Percentiles rank a stretch among this genome's conserved stretches.
phyloP scores from a whole-genome alignment of 768 basidiomycete genomes.

The Boletus sensibilis region DNA sequence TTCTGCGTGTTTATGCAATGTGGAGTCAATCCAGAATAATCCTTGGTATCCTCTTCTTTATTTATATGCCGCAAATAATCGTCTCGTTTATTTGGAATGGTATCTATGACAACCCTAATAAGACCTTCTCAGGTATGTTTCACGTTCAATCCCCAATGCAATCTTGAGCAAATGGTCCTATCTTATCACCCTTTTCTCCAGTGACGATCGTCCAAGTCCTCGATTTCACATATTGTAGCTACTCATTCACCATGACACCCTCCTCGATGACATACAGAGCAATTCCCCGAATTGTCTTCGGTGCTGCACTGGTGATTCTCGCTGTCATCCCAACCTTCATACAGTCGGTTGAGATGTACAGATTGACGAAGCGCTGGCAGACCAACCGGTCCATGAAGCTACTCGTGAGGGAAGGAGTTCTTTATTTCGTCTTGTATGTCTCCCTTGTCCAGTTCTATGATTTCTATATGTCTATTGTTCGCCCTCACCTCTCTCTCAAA shows the following conservation, averaged over 20 bases:
- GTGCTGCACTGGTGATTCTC: conserved; percentile 2
- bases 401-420: conserved; percentile 9
- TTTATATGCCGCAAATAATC: neutral
- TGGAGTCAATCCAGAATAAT: conserved; percentile 9
- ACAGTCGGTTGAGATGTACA: conserved; percentile 4
- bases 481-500: neutral
- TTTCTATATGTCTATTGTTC: neutral
- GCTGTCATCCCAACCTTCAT: neutral
- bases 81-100: neutral
- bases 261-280: neutral
- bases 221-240: neutral
- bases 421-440: conserved; percentile 18
- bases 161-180: neutral
- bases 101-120: neutral
- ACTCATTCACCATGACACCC: neutral
- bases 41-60: conserved; percentile 3
- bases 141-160: neutral
- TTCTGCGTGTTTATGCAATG: conserved; percentile 17
- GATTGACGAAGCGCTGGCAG: conserved; percentile 4
- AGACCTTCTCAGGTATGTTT: conserved; percentile 5
- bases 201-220: neutral
- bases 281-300: conserved; percentile 8
- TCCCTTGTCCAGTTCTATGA: neutral
- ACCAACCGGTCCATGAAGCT: conserved; percentile 3
- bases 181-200: neutral